Percentiles rank a stretch among this genome's conserved stretches.
Conservation (phyloP, 1,284 basidiomycete genomes). For the Neotropicomus parvogracilis region DNA sequence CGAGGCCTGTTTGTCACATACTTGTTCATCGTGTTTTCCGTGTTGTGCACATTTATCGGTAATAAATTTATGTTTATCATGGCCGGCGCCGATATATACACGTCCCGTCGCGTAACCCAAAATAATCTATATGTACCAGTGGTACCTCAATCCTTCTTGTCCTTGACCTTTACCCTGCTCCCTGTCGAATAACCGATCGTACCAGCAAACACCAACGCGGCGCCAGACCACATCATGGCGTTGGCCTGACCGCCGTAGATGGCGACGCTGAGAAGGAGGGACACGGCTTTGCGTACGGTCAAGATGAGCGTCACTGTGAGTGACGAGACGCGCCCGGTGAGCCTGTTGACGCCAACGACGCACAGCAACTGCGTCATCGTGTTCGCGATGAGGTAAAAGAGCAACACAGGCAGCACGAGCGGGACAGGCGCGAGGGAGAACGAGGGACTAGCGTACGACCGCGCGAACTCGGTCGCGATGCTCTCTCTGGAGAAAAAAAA, state of each 20-base stretch:
- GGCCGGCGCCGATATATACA: slow-evolving; percentile 9
- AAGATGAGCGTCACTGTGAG: slow-evolving; percentile 87
- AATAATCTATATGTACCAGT: background rate
- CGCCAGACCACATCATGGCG: slow-evolving; percentile 61
- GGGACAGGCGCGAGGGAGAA: slow-evolving; percentile 28
- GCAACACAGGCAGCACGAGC: slow-evolving; percentile 53
- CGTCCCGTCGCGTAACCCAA: background rate
- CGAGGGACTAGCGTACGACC: slow-evolving; percentile 43
- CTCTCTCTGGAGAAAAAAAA: slow-evolving; percentile 58
- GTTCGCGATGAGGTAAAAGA: slow-evolving; percentile 70
- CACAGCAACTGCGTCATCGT: slow-evolving; percentile 86
- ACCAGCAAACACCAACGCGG: slow-evolving; percentile 65
- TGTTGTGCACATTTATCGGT: background rate
- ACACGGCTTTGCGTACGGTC: slow-evolving; percentile 86
- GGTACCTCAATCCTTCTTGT: slow-evolving; percentile 25
- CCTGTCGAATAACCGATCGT: slow-evolving; percentile 68
- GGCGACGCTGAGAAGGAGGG: slow-evolving; percentile 72
- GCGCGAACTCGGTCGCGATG: slow-evolving; percentile 47
- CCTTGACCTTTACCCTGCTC: slow-evolving; percentile 20
- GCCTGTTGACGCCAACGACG: slow-evolving; percentile 85
- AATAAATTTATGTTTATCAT: slow-evolving; percentile 20
- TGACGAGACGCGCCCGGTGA: slow-evolving; percentile 75
- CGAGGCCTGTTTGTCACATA: background rate
- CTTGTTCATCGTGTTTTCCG: background rate
- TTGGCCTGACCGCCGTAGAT: slow-evolving; percentile 32